These are phyloP conservation scores for Aspergillus taichungensis DNA, from an alignment of 495 filamentous ascomycete genomes.

Conservation along the genomic window DNA sequence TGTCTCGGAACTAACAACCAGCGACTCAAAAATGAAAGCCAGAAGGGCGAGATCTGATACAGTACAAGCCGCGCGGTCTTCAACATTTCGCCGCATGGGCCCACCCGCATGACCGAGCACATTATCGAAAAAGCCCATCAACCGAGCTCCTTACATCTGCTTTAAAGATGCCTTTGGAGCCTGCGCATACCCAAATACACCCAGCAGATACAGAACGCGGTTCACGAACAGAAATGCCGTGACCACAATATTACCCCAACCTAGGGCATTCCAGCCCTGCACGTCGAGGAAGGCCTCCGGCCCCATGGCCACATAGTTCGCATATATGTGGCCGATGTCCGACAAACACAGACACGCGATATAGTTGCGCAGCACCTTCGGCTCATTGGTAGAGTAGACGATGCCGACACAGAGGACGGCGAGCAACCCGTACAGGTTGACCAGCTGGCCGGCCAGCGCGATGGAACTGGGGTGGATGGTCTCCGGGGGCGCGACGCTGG, in stretches of 20 bases:
- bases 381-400: constrained; percentile 53
- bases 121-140: constrained; percentile 1
- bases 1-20: too few species aligned
- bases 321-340: constrained; percentile 61
- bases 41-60: too few species aligned
- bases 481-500: constrained; percentile 19
- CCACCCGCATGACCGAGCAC: too few species aligned
- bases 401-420: constrained; percentile 52
- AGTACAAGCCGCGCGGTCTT: too few species aligned
- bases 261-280: constrained; percentile 55
- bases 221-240: constrained; percentile 49
- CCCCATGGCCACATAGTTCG: constrained; percentile 52
- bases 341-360: constrained; percentile 54
- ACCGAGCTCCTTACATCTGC: not conserved
- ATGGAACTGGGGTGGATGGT: constrained; percentile 33
- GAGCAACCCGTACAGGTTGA: constrained; percentile 60
- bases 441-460: constrained; percentile 52
- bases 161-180: not conserved
- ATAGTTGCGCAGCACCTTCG: constrained; percentile 58
- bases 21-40: too few species aligned
- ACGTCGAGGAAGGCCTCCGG: constrained; percentile 44
- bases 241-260: constrained; percentile 64
- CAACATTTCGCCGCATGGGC: too few species aligned
- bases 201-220: constrained; percentile 47
- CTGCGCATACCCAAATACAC: constrained; percentile 44